Evolutionary conservation across 176 grass and related monocot species (phyloP).

Genomic region (Zea mays): Zm-B73-REFERENCE-NAM-5.0 NC_050096.1:224621501-224622000

Average conservation of each 20-base stretch:
- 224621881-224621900: neutral
- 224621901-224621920: neutral
- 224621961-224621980: slow-evolving; percentile 39
- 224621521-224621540: neutral
- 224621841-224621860: neutral
- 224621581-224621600: neutral
- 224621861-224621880: neutral
- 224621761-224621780: slow-evolving; percentile 15
- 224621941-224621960: slow-evolving; percentile 16
- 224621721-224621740: neutral
- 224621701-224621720: neutral
- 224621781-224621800: neutral
- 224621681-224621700: neutral
- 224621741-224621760: slow-evolving; percentile 10
- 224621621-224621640: neutral
- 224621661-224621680: neutral
- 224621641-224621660: neutral
- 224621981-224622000: slow-evolving; percentile 52
- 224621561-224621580: neutral
- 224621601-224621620: slow-evolving; percentile 4
- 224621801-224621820: neutral
- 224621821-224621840: neutral
- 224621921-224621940: slow-evolving; percentile 24
- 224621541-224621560: neutral
- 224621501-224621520: neutral